A percentile compares a stretch with the other conserved stretches of the same genome.
Conservation (phyloP, 2,329 filamentous ascomycete genomes). For the Metarhizium humberi region DNA sequence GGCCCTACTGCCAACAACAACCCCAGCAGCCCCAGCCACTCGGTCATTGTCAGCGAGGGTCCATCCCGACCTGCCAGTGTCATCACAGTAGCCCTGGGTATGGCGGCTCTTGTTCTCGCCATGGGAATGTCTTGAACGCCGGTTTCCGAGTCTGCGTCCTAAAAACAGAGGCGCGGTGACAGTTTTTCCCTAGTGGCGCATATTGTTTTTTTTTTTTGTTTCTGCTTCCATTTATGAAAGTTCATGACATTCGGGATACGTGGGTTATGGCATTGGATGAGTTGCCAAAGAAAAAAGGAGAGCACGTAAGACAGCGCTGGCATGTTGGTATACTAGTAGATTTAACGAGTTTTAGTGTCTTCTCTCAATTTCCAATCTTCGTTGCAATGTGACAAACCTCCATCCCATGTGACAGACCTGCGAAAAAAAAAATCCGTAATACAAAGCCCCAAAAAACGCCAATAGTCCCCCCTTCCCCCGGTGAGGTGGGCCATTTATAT, state of each 20-base stretch:
- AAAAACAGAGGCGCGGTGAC: no score
- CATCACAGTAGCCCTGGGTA: slow-evolving; percentile 1
- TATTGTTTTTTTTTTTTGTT: no score
- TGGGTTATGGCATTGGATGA: no score
- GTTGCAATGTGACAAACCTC: not conserved
- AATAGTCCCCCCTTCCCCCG: no score
- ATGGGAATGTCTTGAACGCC: not conserved
- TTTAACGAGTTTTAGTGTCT: not conserved
- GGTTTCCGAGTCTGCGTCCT: no score
- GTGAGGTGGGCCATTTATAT: not conserved
- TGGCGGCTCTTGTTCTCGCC: slow-evolving; percentile 7
- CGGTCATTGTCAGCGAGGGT: slow-evolving; percentile 7
- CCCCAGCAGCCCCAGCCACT: not conserved
- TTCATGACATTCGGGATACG: no score
- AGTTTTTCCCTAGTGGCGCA: no score
- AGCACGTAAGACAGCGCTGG: not conserved
- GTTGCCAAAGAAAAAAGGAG: no score
- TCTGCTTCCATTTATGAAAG: no score
- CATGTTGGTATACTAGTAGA: not conserved
- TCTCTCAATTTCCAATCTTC: not conserved
- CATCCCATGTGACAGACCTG: not conserved
- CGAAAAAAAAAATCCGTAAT: no score
- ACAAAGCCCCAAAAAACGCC: no score
- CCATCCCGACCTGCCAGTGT: not conserved
- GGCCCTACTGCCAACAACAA: not conserved